These are phyloP conservation scores for Sordariomycetes sp. DNA, from an alignment of 2,329 filamentous ascomycete species.

Conservation along the genomic window DNA sequence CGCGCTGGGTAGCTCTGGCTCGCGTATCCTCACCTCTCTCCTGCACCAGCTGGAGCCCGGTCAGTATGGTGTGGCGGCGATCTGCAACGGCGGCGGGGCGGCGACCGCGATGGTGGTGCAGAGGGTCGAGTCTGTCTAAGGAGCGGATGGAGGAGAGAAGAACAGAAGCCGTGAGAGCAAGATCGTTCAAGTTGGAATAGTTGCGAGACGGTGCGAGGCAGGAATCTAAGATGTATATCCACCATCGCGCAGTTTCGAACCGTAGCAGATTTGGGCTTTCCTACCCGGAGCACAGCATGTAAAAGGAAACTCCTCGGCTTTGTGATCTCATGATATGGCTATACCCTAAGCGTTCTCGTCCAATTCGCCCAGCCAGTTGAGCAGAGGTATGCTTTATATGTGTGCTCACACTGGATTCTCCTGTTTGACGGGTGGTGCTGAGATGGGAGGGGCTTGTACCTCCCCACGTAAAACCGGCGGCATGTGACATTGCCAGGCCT, in stretches of 20 bases:
- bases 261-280: too few relatives aligned
- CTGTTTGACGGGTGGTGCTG: too few relatives aligned
- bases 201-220: neutral
- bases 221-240: neutral
- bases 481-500: neutral
- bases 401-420: too few relatives aligned
- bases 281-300: too few relatives aligned
- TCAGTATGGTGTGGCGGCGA: slow-evolving; percentile 90
- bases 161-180: neutral
- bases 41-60: slow-evolving; percentile 85
- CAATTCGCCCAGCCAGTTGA: too few relatives aligned
- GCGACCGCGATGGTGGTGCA: slow-evolving; percentile 89
- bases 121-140: slow-evolving; percentile 33
- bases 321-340: neutral
- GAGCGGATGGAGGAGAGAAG: neutral
- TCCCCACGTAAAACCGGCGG: neutral
- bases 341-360: neutral
- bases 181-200: neutral
- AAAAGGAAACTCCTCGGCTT: neutral
- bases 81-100: slow-evolving; percentile 93
- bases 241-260: too few relatives aligned
- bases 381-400: too few relatives aligned
- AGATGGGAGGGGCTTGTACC: neutral
- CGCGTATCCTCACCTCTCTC: slow-evolving; percentile 79
- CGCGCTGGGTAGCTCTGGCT: slow-evolving; percentile 86